These are phyloP conservation scores for Aureobasidium namibiae DNA, from an alignment of 2,329 filamentous ascomycete genomes.

Conservation along the genomic window DNA sequence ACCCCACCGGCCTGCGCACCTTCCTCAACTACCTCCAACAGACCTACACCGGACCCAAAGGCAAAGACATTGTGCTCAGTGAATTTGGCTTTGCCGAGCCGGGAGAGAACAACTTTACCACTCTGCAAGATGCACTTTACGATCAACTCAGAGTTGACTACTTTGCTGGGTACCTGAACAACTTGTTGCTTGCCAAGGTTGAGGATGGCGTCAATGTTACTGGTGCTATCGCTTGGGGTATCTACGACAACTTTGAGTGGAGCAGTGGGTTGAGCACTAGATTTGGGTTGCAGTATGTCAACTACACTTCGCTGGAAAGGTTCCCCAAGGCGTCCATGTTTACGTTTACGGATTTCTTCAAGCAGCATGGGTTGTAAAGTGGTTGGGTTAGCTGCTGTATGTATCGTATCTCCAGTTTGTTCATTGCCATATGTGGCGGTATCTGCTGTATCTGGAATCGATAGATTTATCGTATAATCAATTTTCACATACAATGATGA, in stretches of 20 bases:
- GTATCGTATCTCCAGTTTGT: neutral
- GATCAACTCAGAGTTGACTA: neutral
- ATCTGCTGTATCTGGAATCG: no score
- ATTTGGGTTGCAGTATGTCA: slow-evolving; percentile 30
- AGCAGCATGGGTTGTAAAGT: slow-evolving; percentile 15
- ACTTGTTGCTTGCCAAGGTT: slow-evolving; percentile 26
- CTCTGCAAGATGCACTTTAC: slow-evolving; percentile 22
- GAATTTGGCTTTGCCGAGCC: slow-evolving; percentile 32
- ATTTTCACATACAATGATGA: no score
- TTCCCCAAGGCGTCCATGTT: slow-evolving; percentile 33
- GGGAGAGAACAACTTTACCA: slow-evolving; percentile 29
- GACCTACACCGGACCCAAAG: neutral
- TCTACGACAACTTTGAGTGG: slow-evolving; percentile 32
- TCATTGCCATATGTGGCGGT: neutral
- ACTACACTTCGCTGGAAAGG: slow-evolving; percentile 28
- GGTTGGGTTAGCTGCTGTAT: neutral
- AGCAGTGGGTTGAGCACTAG: slow-evolving; percentile 25
- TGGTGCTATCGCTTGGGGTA: slow-evolving; percentile 27
- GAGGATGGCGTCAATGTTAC: slow-evolving; percentile 28
- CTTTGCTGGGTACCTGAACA: slow-evolving; percentile 25
- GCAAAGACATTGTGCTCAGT: slow-evolving; percentile 23
- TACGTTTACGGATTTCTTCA: slow-evolving; percentile 29
- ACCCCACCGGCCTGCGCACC: slow-evolving; percentile 27
- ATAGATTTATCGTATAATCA: no score
- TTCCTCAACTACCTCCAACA: slow-evolving; percentile 20